A percentile compares a stretch with the other conserved stretches of the same genome.
Conservation (phyloP, 2,329 filamentous ascomycete genomes). For the Didymella glomerata region DNA sequence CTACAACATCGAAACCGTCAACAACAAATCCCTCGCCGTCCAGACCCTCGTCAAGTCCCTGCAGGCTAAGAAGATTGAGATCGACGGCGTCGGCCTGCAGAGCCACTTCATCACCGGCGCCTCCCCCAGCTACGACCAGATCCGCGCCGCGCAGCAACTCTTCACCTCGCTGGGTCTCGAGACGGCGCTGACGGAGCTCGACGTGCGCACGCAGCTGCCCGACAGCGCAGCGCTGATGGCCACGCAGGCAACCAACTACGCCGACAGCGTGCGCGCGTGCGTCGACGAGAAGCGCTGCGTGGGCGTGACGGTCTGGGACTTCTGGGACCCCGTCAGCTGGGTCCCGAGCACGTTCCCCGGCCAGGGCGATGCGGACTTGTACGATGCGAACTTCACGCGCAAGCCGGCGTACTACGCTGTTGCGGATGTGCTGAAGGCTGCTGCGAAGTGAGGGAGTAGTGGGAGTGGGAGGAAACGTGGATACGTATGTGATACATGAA, state of each 20-base stretch:
- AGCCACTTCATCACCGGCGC: conserved; percentile 66
- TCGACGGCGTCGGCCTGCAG: conserved; percentile 71
- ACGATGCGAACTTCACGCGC: conserved; percentile 35
- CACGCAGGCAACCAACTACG: conserved; percentile 61
- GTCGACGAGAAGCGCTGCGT: conserved; percentile 49
- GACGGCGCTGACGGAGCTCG: conserved; percentile 69
- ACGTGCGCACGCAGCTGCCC: conserved; percentile 62
- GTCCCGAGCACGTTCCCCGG: conserved; percentile 50
- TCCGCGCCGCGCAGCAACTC: conserved; percentile 58
- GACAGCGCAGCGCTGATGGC: conserved; percentile 52
- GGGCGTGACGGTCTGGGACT: conserved; percentile 55
- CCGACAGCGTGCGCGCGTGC: conserved; percentile 48
- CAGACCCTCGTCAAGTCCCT: conserved; percentile 46
- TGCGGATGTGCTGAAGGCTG: conserved; percentile 35
- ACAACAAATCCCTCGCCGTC: conserved; percentile 55
- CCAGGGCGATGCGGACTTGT: conserved; percentile 48
- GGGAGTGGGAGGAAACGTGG: too few relatives aligned
- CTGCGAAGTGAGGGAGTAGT: neutral
- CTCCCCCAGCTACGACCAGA: conserved; percentile 57
- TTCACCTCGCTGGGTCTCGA: conserved; percentile 64
- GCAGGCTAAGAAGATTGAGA: conserved; percentile 53
- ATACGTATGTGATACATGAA: too few relatives aligned
- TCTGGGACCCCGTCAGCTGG: conserved; percentile 53
- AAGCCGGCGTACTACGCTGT: conserved; percentile 51
- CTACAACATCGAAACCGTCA: conserved; percentile 68